These are phyloP conservation scores for Seminavis robusta DNA, from an alignment of 108 stramenopile genomes.

Conservation along the genomic window DNA sequence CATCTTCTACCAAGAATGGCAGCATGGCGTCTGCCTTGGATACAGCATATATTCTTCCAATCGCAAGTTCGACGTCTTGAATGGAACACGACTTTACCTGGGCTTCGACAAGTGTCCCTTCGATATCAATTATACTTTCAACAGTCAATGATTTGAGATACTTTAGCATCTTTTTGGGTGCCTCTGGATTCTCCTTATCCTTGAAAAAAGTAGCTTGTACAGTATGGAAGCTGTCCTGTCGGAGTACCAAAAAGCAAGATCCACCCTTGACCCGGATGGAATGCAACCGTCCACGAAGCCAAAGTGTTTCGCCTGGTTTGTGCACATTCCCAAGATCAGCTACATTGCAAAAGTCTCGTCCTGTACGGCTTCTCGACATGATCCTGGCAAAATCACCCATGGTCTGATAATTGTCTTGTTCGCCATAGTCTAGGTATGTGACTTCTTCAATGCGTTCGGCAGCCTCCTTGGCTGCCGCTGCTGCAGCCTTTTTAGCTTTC, in stretches of 20 bases:
- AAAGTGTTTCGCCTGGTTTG: constrained; percentile 65
- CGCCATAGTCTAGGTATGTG: constrained; percentile 54
- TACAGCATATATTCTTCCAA: constrained; percentile 83
- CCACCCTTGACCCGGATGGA: constrained; percentile 96
- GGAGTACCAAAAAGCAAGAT: constrained; percentile 91
- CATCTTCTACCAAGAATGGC: constrained; percentile 96
- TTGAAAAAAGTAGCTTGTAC: constrained; percentile 95
- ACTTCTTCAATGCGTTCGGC: constrained; percentile 68
- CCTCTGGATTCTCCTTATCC: constrained; percentile 86
- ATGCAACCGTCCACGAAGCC: constrained; percentile 89
- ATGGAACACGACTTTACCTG: constrained; percentile 79
- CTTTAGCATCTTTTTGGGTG: constrained; percentile 84
- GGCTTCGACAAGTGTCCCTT: constrained; percentile 78
- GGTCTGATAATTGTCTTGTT: constrained; percentile 65
- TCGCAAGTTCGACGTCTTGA: constrained; percentile 76
- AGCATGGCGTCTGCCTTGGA: constrained; percentile 79
- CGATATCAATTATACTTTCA: constrained; percentile 91
- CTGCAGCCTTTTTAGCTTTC: constrained; percentile 72
- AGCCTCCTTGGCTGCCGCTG: constrained; percentile 54
- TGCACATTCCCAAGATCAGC: constrained; percentile 49
- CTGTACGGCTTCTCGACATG: constrained; percentile 78
- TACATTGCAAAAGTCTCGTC: constrained; percentile 55
- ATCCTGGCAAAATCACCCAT: constrained; percentile 68
- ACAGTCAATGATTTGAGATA: constrained; percentile 87
- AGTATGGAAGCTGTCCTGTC: constrained; percentile 89